Conservation (phyloP, 371 early-diverging fungal species). For the Mucor lusitanicus region DNA sequence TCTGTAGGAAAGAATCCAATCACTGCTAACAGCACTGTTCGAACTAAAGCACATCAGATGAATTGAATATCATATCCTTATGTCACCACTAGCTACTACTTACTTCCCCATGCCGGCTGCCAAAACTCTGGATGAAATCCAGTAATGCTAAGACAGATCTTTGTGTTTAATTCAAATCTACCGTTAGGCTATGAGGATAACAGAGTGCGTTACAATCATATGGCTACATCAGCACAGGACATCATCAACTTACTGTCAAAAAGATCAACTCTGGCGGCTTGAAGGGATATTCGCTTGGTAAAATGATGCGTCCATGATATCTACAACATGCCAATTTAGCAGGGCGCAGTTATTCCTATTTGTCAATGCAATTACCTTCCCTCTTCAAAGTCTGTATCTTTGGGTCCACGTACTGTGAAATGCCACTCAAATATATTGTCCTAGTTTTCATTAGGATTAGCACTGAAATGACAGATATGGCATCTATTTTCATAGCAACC, state of each 20-base stretch:
- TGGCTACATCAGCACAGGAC: background rate
- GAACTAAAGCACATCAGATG: constrained; percentile 43
- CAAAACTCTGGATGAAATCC: constrained; percentile 93
- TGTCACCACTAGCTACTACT: constrained; percentile 23
- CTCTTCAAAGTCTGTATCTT: constrained; percentile 83
- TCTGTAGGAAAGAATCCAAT: constrained; percentile 75
- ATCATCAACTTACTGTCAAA: constrained; percentile 62
- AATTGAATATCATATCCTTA: background rate
- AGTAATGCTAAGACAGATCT: constrained; percentile 92
- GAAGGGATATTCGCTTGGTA: constrained; percentile 93
- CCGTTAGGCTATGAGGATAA: constrained; percentile 69
- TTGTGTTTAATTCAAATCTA: constrained; percentile 87
- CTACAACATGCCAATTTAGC: constrained; percentile 17
- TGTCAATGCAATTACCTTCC: constrained; percentile 57
- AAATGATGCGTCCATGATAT: constrained; percentile 77
- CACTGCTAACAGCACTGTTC: constrained; percentile 86
- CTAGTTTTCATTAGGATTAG: background rate
- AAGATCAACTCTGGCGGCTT: constrained; percentile 92
- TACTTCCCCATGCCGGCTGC: constrained; percentile 94
- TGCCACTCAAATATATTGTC: constrained; percentile 86
- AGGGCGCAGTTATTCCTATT: background rate
- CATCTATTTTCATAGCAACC: constrained; percentile 4
- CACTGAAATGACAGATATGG: background rate
- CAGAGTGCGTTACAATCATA: background rate
- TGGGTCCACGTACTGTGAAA: constrained; percentile 90